Evolutionary conservation across 1,139 yeast genomes (phyloP).

Genomic region (Geotrichum phurueaensis): DNA sequence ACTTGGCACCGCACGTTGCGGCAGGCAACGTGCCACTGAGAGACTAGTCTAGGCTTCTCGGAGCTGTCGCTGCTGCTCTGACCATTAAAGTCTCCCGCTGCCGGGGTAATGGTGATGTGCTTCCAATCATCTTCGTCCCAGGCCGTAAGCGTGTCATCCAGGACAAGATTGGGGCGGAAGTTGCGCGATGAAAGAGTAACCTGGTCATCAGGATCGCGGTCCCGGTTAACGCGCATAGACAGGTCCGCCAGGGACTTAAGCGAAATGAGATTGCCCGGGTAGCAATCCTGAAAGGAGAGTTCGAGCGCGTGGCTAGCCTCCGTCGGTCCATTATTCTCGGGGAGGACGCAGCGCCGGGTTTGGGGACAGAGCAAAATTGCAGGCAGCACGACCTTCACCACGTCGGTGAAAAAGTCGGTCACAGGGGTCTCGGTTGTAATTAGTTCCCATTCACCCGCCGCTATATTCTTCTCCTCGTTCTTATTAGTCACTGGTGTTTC

Average conservation of each 20-base stretch:
- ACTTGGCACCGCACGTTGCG: conserved; percentile 40
- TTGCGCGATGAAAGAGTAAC: conserved; percentile 27
- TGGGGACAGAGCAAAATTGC: conserved; percentile 33
- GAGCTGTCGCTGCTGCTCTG: background rate
- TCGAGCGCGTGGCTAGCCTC: conserved; percentile 14
- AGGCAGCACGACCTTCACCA: conserved; percentile 23
- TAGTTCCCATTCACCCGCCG: background rate
- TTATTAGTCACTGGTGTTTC: background rate
- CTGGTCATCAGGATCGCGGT: conserved; percentile 27
- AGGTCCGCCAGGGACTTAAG: conserved; percentile 31
- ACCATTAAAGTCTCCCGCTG: background rate
- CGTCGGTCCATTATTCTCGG: conserved; percentile 22
- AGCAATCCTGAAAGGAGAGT: conserved; percentile 42
- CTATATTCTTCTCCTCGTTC: background rate
- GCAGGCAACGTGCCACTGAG: conserved; percentile 32
- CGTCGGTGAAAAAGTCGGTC: conserved; percentile 7
- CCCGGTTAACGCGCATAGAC: background rate
- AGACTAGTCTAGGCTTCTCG: conserved; percentile 18
- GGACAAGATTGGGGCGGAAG: conserved; percentile 41
- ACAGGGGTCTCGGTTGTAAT: conserved; percentile 11
- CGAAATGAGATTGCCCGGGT: conserved; percentile 39
- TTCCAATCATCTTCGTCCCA: conserved; percentile 41
- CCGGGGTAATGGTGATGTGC: conserved; percentile 26
- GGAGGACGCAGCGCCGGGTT: conserved; percentile 34
- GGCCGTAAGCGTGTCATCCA: conserved; percentile 31